Evolutionary conservation across 2,329 filamentous ascomycete species (phyloP), one percentile per base, ranked within the genome.

Genomic region (Dactylellina sp.): DNA sequence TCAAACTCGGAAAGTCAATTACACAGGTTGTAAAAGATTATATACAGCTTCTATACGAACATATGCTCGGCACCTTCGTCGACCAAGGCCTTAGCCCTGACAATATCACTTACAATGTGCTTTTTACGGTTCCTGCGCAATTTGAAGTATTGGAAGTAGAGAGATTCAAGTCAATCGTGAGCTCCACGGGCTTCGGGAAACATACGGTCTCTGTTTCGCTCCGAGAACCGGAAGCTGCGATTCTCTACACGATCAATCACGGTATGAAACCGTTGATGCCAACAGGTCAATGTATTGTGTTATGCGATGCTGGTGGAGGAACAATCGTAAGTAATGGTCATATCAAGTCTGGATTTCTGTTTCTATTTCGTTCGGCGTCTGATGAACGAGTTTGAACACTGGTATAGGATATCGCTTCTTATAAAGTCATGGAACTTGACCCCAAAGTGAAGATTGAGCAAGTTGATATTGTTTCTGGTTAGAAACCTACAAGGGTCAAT

Each of bases 161-260:
- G 37, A 57, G 53, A 28, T 57, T 57, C 35, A 57, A n/a, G 14
- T 42, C 53, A 7, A 57, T 57, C 11, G 22, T 57, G 5, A 25
- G 11, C 18, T 22, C 20, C 7, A 57, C 35, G 1, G 18, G 53
- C 14, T 57, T 57, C 22, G 53, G 53, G 53, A 6, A 18, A 11
- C 53, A 57, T 18, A 57, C 14, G 7, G 32, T 57, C 4, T 16
- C 14, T 16, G 35, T 57, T 11, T 57, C 53, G 7, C 35, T 57
- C 2, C 20, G 53, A 16, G 53, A 57, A 16, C 53, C 53, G 11
- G 53, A 57, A 42, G 53, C 53, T 1, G 53, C 39, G 1, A 57
- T 57, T 25, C 53, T 57, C n/a, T 40, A 44, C 22, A 57, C 53
- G 20, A 57, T 57, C 18, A 57, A 57, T 32, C 53, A 57, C n/a